Evolutionary conservation across 805 yeast genomes (phyloP).

Genomic region (Debaryomyces hansenii): DNA sequence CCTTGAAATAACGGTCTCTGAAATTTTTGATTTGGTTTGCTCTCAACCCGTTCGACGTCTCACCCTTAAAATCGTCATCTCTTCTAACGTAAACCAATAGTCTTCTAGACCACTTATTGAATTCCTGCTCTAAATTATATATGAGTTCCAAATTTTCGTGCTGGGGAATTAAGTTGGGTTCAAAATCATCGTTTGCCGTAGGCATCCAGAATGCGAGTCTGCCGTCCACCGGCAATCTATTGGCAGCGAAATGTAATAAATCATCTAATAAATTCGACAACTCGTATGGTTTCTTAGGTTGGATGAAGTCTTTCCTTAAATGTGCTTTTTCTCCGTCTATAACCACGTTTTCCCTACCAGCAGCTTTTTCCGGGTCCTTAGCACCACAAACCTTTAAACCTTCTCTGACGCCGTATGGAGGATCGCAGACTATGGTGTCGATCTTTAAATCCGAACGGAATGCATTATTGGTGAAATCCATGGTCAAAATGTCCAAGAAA

Average conservation of each 20-base stretch:
- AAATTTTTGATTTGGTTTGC: constrained; percentile 53
- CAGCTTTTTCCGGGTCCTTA: constrained; percentile 60
- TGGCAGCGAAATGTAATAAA: constrained; percentile 68
- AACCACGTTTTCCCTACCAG: constrained; percentile 70
- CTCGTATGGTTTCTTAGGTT: constrained; percentile 89
- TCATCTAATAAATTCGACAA: constrained; percentile 78
- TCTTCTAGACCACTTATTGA: constrained; percentile 91
- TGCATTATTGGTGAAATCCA: constrained; percentile 95
- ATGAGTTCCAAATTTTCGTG: constrained; percentile 71
- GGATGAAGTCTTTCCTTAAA: constrained; percentile 78
- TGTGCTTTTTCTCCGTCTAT: constrained; percentile 80
- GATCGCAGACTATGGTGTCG: constrained; percentile 90
- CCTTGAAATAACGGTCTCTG: constrained; percentile 73
- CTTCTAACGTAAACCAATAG: constrained; percentile 77
- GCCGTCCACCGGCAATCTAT: constrained; percentile 70
- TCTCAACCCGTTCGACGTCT: constrained; percentile 43
- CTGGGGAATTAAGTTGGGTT: constrained; percentile 70
- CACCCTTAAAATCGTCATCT: constrained; percentile 48
- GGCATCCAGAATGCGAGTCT: constrained; percentile 98
- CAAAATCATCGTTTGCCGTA: constrained; percentile 82
- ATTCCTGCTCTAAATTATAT: constrained; percentile 79
- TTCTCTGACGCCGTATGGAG: constrained; percentile 97
- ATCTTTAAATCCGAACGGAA: constrained; percentile 60
- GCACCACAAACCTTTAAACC: constrained; percentile 93
- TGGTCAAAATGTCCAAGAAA: constrained; percentile 75